Conservation (phyloP, 139 green algal genomes). For the Coelastrella sp. region DNA sequence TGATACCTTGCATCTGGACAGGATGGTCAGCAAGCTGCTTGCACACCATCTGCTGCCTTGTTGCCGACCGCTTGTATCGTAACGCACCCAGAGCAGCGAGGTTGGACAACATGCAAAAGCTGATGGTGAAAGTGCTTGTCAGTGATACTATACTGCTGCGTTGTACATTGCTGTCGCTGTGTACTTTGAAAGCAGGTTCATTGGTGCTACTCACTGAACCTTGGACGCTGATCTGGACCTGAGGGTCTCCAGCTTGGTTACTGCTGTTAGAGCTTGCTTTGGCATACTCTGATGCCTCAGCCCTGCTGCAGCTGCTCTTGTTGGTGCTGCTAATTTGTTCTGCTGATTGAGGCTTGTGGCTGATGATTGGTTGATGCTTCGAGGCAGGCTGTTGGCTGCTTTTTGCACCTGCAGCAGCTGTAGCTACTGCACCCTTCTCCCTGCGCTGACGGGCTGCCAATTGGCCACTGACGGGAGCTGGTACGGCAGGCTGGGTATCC, state of each 20-base stretch:
- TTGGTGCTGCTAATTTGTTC: not conserved
- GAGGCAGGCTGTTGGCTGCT: not conserved
- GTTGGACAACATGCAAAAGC: no score
- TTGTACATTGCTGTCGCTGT: no score
- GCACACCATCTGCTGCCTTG: no score
- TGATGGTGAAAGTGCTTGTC: no score
- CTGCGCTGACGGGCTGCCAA: slow-evolving; percentile 30
- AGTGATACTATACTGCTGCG: no score
- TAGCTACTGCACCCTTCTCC: slow-evolving; percentile 22
- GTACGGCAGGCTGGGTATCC: not conserved
- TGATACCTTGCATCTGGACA: no score
- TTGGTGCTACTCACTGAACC: not conserved
- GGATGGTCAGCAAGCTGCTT: no score
- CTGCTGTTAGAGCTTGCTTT: not conserved
- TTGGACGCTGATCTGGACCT: slow-evolving; percentile 14
- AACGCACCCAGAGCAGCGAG: no score
- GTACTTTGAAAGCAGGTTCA: no score
- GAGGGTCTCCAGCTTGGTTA: not conserved
- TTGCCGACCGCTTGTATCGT: no score
- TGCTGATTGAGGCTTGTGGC: not conserved
- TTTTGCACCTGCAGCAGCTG: slow-evolving; percentile 3
- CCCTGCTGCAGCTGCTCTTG: not conserved
- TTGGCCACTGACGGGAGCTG: slow-evolving; percentile 16
- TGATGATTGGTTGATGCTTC: not conserved
- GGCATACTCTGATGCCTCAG: not conserved